Evolutionary conservation across 768 basidiomycete species (phyloP).

Genomic region (Pleurotus djamor): DNA sequence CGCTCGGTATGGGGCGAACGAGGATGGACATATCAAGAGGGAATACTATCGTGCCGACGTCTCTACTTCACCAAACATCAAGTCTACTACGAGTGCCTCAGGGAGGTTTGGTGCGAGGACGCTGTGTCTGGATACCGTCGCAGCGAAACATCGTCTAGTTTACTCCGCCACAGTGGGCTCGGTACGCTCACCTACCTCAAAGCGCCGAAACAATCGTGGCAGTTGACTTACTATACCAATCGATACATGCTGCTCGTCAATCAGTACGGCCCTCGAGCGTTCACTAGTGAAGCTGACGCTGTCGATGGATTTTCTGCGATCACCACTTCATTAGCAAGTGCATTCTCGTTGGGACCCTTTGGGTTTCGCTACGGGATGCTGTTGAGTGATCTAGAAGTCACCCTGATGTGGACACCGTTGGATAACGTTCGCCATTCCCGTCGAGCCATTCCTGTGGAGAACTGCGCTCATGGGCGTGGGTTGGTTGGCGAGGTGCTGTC

Average conservation of each 20-base stretch:
- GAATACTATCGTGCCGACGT: not conserved
- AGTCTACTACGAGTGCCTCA: not conserved
- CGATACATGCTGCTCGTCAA: not conserved
- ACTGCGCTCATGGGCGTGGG: not conserved
- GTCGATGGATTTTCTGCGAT: not conserved
- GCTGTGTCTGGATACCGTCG: not conserved
- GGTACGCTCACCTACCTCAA: not conserved
- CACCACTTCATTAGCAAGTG: not conserved
- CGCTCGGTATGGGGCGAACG: not conserved
- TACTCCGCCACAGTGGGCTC: not conserved
- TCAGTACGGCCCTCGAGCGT: not conserved
- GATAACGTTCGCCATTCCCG: not conserved
- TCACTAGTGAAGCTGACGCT: not conserved
- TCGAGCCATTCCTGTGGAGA: not conserved
- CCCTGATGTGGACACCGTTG: not conserved
- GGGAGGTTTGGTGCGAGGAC: not conserved
- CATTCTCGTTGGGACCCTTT: not conserved
- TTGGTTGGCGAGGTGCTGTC: not conserved
- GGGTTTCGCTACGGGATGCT: not conserved
- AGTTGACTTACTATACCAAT: not conserved
- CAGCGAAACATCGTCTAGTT: not conserved
- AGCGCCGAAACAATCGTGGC: not conserved
- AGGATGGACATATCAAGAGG: not conserved
- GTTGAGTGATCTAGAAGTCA: not conserved
- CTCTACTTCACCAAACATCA: conserved; percentile 2